Base-by-base conservation (phyloP, 2,329 filamentous ascomycete species). In the Aspergillus felis region DNA sequence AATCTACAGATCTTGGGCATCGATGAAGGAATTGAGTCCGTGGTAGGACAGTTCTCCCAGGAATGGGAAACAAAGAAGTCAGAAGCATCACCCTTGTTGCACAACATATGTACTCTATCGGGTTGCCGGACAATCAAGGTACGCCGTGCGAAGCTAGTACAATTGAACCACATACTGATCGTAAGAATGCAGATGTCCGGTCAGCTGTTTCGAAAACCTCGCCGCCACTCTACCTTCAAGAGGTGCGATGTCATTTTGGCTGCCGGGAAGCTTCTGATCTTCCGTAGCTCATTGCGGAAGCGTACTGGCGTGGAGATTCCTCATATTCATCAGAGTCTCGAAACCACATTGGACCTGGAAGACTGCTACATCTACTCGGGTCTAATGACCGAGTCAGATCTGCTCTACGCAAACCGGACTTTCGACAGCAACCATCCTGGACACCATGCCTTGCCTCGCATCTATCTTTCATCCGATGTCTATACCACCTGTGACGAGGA, bases 41-140 rank as follows among this genome's bases (percentile, higher is more conserved):
- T 82, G 47, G 72, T 88, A n/a, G 86, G 86, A 9, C 85, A 87
- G 65, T 88, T 85, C 65, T 85, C 85, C 0, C 77, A 80, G 61
- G 88, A 88, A 65, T 89, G 86, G 86, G 86, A 89, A 68, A 85
- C 88, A 24, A 83, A 79, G 17, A 81, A 85, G 61, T 83, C 84
- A 1, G 81, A 82, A 62, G 84, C 86, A n/a, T 86, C 82, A 1
- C 81, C 86, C 1, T 74, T 83, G 42, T 72, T 88, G n/a, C 88
- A 87, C 75, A 86, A 89, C 68, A 81, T 88, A 74, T 89, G 86
- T 68, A 81, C 82, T n/a, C 81, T 88, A 24, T 80, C 82, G 10
- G 80, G 78, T 41, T 89, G 86, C 67, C 82, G 86, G 46, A 77
- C 82, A 20, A 83, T 89, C 54, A 78, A 79, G 63, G 77, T 80